Conservation (phyloP, 2,329 filamentous ascomycete species). For the Lasiodiplodia theobromae region DNA sequence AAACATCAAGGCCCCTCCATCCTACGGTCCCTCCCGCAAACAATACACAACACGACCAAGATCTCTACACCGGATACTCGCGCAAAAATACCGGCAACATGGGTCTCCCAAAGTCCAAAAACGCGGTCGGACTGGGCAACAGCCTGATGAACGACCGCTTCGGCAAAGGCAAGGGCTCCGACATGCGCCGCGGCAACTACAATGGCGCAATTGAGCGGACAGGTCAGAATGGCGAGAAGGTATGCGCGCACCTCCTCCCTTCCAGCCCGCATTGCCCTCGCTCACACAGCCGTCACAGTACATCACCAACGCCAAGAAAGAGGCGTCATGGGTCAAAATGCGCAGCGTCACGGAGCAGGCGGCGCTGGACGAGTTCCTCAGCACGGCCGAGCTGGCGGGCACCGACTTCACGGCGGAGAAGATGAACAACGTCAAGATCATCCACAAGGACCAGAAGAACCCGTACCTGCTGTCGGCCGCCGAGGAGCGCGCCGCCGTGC, state of each 20-base stretch:
- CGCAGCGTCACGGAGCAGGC: constrained; percentile 97
- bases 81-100: constrained; percentile 54
- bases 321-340: constrained; percentile 99
- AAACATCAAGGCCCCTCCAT: constrained; percentile 16
- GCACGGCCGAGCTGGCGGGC: constrained; percentile 93
- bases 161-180: constrained; percentile 85
- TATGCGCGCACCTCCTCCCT: constrained; percentile 40
- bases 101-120: constrained; percentile 91
- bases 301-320: constrained; percentile 86
- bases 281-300: constrained; percentile 66
- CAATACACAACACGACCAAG: constrained; percentile 34
- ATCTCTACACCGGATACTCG: neutral
- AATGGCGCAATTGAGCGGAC: constrained; percentile 72
- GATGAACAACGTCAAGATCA: constrained; percentile 99
- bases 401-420: constrained; percentile 99
- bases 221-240: constrained; percentile 78
- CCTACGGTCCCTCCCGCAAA: constrained; percentile 30
- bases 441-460: constrained; percentile 95
- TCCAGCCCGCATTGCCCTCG: neutral
- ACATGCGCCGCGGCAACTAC: constrained; percentile 75
- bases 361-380: constrained; percentile 94
- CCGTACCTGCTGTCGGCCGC: constrained; percentile 86
- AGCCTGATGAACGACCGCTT: constrained; percentile 99
- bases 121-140: constrained; percentile 92
- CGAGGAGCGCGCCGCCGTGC: constrained; percentile 79